Conservation (phyloP, 257 asterid genomes). For the Solanum pinnatisectum region DNA sequence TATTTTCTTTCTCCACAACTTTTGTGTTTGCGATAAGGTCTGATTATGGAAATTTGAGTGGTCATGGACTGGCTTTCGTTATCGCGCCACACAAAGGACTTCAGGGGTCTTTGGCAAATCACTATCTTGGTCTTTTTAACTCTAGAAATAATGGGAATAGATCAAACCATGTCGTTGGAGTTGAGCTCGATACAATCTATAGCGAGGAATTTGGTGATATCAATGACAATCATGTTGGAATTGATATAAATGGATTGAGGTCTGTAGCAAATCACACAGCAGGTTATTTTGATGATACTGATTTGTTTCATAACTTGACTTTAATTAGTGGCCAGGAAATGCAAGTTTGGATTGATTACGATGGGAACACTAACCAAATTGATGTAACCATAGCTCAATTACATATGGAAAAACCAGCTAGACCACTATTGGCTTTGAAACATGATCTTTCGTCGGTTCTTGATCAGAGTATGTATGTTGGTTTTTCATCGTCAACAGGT, state of each 20-base stretch:
- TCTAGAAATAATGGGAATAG: slow-evolving; percentile 24
- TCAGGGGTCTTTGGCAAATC: slow-evolving; percentile 19
- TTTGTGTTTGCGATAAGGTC: slow-evolving; percentile 50
- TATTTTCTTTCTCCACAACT: slow-evolving; percentile 44
- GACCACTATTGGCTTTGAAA: slow-evolving; percentile 22
- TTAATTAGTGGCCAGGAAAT: slow-evolving; percentile 26
- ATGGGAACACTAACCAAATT: slow-evolving; percentile 4
- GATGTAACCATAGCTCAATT: slow-evolving; percentile 37
- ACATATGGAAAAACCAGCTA: slow-evolving; percentile 21
- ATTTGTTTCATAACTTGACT: slow-evolving; percentile 21
- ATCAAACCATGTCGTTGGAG: slow-evolving; percentile 40
- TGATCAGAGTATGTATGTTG: slow-evolving; percentile 38
- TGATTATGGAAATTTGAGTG: slow-evolving; percentile 23
- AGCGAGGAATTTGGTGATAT: slow-evolving; percentile 30
- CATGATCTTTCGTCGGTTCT: slow-evolving; percentile 32
- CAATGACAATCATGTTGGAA: slow-evolving; percentile 48
- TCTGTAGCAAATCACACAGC: slow-evolving; percentile 20
- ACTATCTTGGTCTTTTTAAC: slow-evolving; percentile 52
- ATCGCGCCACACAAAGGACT: slow-evolving; percentile 37
- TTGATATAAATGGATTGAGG: slow-evolving; percentile 33
- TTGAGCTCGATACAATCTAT: slow-evolving; percentile 52
- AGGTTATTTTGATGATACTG: slow-evolving; percentile 21
- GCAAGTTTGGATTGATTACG: slow-evolving; percentile 57
- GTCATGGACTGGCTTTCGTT: slow-evolving; percentile 51
- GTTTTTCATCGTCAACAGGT: slow-evolving; percentile 46